Conservation (phyloP, 2,329 filamentous ascomycete genomes). For the Phyllosticta capitalensis region DNA sequence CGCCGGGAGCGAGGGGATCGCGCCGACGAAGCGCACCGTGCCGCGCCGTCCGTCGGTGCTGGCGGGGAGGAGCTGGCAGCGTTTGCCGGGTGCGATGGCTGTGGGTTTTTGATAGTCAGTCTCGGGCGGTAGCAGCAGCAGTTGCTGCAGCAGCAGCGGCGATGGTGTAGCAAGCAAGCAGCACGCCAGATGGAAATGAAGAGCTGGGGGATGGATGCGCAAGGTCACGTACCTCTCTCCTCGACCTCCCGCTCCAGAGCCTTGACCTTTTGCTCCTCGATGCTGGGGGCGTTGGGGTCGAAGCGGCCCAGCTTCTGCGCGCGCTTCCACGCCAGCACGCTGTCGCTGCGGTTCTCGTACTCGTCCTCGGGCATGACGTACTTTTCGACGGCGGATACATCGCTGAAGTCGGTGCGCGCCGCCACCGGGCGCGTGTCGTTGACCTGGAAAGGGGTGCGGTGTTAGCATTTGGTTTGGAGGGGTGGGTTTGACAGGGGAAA, state of each 20-base stretch:
- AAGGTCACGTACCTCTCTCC: constrained; percentile 42
- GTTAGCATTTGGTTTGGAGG: neutral
- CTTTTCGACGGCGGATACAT: constrained; percentile 74
- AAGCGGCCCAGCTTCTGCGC: constrained; percentile 93
- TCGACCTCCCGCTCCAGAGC: constrained; percentile 61
- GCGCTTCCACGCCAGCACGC: constrained; percentile 92
- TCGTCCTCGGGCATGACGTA: constrained; percentile 78
- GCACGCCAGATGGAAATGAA: no score
- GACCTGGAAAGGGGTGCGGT: constrained; percentile 45
- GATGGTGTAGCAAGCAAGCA: neutral
- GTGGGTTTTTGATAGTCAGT: neutral
- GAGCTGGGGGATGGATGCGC: no score
- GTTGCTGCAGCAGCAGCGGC: no score
- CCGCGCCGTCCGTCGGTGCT: constrained; percentile 62
- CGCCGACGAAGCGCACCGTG: constrained; percentile 60
- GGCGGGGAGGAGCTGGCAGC: constrained; percentile 42
- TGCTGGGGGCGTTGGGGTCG: constrained; percentile 69
- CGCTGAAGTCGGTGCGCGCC: constrained; percentile 69
- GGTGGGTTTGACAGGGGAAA: neutral
- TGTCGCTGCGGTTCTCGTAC: constrained; percentile 79
- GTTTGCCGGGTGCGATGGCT: constrained; percentile 34
- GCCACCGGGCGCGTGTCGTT: constrained; percentile 67
- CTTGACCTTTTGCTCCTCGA: constrained; percentile 62
- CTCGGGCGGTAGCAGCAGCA: neutral
- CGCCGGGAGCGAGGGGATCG: constrained; percentile 63